Evolutionary conservation across 345 rosid species (phyloP), one percentile per base, ranked within the genome.

Genomic region (Eucalyptus cladocalyx): DNA sequence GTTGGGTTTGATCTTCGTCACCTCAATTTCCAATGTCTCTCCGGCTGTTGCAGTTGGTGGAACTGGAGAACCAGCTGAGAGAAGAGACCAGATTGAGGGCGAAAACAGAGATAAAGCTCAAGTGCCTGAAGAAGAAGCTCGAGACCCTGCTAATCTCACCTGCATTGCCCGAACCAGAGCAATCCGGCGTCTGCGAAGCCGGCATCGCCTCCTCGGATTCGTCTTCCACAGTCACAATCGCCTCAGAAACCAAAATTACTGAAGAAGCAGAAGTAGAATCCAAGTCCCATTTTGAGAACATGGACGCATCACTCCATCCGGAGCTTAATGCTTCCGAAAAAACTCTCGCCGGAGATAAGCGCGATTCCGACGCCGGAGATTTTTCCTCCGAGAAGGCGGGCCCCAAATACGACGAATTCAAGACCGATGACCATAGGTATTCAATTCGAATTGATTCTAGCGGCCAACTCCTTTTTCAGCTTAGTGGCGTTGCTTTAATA

Each of bases 101-200:
- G 86, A 95, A 93, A 90, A 95, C 99, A 49, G 97, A 95, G 88
- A 97, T 93, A 91, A 97, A 94, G 90, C 94, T 95, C 3, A 92
- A 92, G 23, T 87, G 91, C 90, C 89, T 97, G 88, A 92, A 80
- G 92, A 95, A 93, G 86, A 96, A 95, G 93, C 93, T 97, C 37
- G 93, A 93, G 53, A 92, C 93, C n/a, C 88, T 95, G 88, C 93
- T 95, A 85, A 87, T 90, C 86, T 91, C 91, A 18, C 83, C 89
- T 26, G 50, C 86, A 88, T 87, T 87, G 51, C 93, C 92, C 58
- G 90, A 92, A 88, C 88, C 94, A 32, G 95, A 92, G 69, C 89
- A 87, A 56, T 92, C 91, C 56, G 88, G 92, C 83, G 89, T 92
- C 86, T 92, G 95, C 48, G 94, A 91, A 48, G 88, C 26, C 86